Conservation (phyloP, 139 green algal genomes). For the Edaphochlamys debaryana region DNA sequence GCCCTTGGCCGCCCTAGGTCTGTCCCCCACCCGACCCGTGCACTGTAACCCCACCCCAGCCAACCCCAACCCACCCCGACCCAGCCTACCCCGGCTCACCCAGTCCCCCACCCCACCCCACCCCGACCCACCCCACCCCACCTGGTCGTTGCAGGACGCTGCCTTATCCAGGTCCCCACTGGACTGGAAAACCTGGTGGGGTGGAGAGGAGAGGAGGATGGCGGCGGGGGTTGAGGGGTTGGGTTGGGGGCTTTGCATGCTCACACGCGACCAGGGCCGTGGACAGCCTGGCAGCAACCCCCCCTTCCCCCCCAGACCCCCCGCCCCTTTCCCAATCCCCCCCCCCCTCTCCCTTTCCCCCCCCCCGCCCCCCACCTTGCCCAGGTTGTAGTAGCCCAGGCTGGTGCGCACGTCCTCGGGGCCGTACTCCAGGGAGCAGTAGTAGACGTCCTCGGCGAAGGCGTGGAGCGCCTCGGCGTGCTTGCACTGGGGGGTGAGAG, state of each 20-base stretch:
- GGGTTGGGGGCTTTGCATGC: not conserved
- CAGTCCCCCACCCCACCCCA: too few relatives aligned
- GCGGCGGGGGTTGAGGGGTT: too few relatives aligned
- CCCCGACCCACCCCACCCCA: too few relatives aligned
- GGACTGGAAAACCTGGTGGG: conserved; percentile 59
- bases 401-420: conserved; percentile 76
- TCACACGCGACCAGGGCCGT: not conserved
- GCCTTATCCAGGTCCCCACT: conserved; percentile 52
- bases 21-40: too few relatives aligned
- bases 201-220: not conserved
- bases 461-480: conserved; percentile 62
- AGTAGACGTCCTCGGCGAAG: conserved; percentile 86
- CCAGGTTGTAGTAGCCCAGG: conserved; percentile 88
- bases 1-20: too few relatives aligned
- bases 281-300: too few relatives aligned
- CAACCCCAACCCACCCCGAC: too few relatives aligned
- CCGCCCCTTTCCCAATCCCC: not conserved
- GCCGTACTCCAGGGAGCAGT: conserved; percentile 82
- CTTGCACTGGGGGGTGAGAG: conserved; percentile 35
- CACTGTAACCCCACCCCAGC: too few relatives aligned
- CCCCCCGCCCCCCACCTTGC: conserved; percentile 59
- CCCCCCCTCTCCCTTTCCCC: not conserved
- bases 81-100: too few relatives aligned
- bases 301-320: not conserved
- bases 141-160: conserved; percentile 58